Conservation (phyloP, 441 rosid genomes). For the Adansonia grandidieri region DNA sequence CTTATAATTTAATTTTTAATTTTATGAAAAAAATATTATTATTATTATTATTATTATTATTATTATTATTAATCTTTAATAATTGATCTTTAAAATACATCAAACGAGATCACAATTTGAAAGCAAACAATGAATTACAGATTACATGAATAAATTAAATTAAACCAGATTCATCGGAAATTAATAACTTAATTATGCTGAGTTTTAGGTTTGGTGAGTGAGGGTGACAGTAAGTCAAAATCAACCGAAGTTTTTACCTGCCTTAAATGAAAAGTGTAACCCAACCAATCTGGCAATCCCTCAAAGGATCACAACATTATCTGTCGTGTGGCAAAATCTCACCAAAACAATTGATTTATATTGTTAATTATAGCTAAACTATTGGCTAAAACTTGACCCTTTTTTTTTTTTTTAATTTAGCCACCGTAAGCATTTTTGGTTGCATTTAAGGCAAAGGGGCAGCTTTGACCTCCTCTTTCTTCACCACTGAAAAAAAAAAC, state of each 20-base stretch:
- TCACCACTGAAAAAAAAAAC: not conserved
- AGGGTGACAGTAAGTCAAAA: constrained; percentile 15
- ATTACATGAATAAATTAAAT: too few species aligned
- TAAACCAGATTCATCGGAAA: not conserved
- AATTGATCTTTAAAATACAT: too few species aligned
- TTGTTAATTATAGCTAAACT: not conserved
- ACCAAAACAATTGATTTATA: constrained; percentile 21
- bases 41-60: too few species aligned
- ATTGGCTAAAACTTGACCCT: constrained; percentile 12
- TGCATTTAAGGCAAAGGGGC: constrained; percentile 2
- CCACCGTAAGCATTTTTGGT: not conserved
- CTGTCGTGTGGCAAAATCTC: constrained; percentile 21
- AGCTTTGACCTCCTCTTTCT: not conserved
- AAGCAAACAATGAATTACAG: too few species aligned
- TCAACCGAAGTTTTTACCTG: constrained; percentile 17
- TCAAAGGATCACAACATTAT: constrained; percentile 9
- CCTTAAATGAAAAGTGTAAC: constrained; percentile 1
- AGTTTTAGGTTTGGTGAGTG: constrained; percentile 10
- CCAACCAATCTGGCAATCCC: constrained; percentile 2
- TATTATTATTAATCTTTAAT: too few species aligned
- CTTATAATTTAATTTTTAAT: too few species aligned
- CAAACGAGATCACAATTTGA: too few species aligned
- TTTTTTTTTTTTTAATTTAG: not conserved
- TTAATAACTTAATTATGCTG: not conserved
- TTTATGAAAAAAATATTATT: too few species aligned